Base-by-base conservation (phyloP, 768 basidiomycete genomes). In the Leccinum uliginosum region DNA sequence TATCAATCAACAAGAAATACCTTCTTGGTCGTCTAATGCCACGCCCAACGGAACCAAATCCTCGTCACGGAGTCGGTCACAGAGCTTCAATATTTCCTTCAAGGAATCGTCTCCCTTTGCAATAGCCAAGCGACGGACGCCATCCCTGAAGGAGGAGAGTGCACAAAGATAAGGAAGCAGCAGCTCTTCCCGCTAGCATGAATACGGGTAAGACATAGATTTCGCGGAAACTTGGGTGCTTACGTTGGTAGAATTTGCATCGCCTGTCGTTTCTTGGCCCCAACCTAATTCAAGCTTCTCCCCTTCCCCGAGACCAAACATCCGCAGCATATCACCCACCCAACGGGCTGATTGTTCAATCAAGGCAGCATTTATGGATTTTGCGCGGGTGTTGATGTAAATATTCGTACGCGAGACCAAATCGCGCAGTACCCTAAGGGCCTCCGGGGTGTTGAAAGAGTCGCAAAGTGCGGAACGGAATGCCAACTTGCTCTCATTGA, bases 1-100 rank as follows among this genome's bases (percentile, higher is more conserved):
- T 9, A n/a, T 17, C 2, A 6, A 34, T n/a, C 6, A 48, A 29
- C 32, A 70, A 76, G 51, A 59, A 2, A 53, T 54, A 86, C 93
- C 93, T 78, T 95, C 93, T 75, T 93, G 92, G 75, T 99, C 97
- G 69, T 98, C 97, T 32, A 99, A 76, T 8, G 94, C 94, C 6
- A 99, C 92, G 8, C 97, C 97, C 50, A 98, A 78, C n/a, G 93
- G 87, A 44, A 95, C 87, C 44, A 98, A 76, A 66, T 97, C 95
- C 32, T 82, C 77, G 68, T 98, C 96, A 15, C 97, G 84, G 58
- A 99, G 80, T 61, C 83, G 85, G 75, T 99, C 97, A 65, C 86
- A 94, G 23, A 97, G 81, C 21, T 83, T 80, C 48, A 99, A 76
- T 60, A 98, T 90, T 59, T 95, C 90, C 68, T 85, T 85, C 38